These are phyloP conservation scores for Alternaria ventricosa DNA, from an alignment of 2,329 filamentous ascomycete genomes.

Conservation along the genomic window DNA sequence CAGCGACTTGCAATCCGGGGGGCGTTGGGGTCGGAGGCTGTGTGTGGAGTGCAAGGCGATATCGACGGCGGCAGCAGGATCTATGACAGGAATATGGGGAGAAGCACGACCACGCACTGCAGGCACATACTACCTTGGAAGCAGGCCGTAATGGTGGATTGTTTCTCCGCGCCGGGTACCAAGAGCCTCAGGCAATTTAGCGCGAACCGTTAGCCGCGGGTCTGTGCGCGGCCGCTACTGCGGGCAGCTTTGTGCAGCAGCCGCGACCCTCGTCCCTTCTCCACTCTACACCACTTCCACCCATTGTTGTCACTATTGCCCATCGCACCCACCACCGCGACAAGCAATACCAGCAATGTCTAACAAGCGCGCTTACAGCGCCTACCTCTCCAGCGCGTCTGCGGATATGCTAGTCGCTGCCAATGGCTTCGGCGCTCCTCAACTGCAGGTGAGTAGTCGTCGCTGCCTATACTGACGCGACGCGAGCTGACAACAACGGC, in stretches of 20 bases:
- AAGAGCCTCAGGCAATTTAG: conserved; percentile 3
- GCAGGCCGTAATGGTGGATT: conserved; percentile 7
- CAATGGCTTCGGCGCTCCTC: conserved; percentile 20
- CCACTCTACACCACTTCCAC: conserved; percentile 4
- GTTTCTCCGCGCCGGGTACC: conserved; percentile 8
- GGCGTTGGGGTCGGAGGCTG: conserved; percentile 2
- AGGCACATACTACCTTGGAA: conserved; percentile 18
- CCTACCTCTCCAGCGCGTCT: conserved; percentile 20
- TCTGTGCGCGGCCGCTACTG: conserved; percentile 5
- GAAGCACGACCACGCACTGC: conserved; percentile 26
- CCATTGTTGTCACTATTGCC: conserved; percentile 13
- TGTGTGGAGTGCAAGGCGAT: conserved; percentile 17
- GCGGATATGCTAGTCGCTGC: conserved; percentile 12
- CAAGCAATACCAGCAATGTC: conserved; percentile 16
- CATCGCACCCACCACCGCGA: conserved; percentile 8
- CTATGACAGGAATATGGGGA: conserved; percentile 27
- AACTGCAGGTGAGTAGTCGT: conserved; percentile 27
- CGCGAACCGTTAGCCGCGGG: conserved; percentile 9
- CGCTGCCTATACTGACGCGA: conserved; percentile 7
- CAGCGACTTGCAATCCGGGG: conserved; percentile 2
- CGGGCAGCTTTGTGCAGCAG: conserved; percentile 10
- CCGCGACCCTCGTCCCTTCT: conserved; percentile 13
- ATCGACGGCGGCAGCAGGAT: conserved; percentile 25
- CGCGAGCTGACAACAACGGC: conserved; percentile 19
- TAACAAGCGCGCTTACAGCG: conserved; percentile 26